Base-by-base conservation (phyloP, 2,329 filamentous ascomycete species). In the Teratosphaeria gauchensis region DNA sequence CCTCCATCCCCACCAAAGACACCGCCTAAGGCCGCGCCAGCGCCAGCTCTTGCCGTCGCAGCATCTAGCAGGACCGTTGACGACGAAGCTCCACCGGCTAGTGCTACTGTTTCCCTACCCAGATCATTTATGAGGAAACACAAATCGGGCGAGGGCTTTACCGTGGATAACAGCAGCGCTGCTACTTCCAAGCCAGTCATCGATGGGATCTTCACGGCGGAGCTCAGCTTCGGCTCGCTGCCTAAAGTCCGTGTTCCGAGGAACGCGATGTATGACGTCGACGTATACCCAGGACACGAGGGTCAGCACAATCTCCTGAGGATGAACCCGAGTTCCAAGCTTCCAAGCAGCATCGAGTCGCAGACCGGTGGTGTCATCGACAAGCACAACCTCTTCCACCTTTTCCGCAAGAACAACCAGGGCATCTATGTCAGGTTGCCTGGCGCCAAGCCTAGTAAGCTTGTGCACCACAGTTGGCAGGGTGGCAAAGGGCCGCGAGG, bases 71-170 rank as follows among this genome's bases (percentile, higher is more conserved):
- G 87, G 86, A 71, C 84, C 76, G 67, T 83, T 80, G 79, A 86
- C 63, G 85, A 89, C 59, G 80, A 87, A 57, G 72, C 78, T 69
- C 76, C 53, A 73, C 78, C 42, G 76, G 80, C 32, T 12, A 21
- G 48, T 5, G 86, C 88, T 4, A 89, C 88, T 0, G 88, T 94
- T 2, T 90, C 87, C 12, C 76, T 92, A 7, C 89, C 86, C 19
- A 64, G 59, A 57, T 62, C 57, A 11, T 32, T 24, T 14, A 28
- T 48, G 19, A 56, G 53, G 21, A n/a, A 52, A 21, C 16, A 28
- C 9, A 60, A 64, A 54, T 59, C 53, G 21, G 60, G 21, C 52
- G 53, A 70, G 61, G 63, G 63, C 32, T 67, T 67, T 58, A 65
- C 64, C 19, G 66, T 75, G 48, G 64, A 71, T 59, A 65, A 69